phyloP scores from a whole-genome alignment of 345 rosid species.

The Boechera stricta region DNA sequence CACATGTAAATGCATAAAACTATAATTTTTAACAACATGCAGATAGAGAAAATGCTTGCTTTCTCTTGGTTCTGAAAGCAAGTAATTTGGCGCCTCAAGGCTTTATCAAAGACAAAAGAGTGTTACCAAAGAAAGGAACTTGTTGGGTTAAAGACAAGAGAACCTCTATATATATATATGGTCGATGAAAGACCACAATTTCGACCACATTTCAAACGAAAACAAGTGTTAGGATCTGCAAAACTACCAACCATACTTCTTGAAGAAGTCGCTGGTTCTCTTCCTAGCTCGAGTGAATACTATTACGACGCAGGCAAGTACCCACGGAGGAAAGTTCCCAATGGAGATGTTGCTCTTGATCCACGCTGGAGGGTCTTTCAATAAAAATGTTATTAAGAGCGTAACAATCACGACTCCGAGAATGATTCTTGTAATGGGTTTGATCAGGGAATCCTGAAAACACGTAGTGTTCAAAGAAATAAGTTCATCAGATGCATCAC shows the following conservation, averaged over 20 bases:
- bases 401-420: constrained; percentile 61
- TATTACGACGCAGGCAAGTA: constrained; percentile 81
- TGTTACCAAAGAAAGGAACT: constrained; percentile 16
- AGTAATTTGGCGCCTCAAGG: constrained; percentile 26
- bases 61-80: constrained; percentile 41
- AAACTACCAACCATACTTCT: constrained; percentile 53
- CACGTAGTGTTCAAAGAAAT: constrained; percentile 7
- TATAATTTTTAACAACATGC: constrained; percentile 23
- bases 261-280: constrained; percentile 75
- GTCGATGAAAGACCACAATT: constrained; percentile 28
- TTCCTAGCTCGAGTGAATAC: constrained; percentile 94
- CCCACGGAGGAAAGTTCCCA: constrained; percentile 84
- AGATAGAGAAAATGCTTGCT: constrained; percentile 27
- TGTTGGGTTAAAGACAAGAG: constrained; percentile 34
- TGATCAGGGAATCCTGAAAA: constrained; percentile 82
- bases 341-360: constrained; percentile 53
- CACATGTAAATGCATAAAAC: constrained; percentile 25
- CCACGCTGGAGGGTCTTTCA: constrained; percentile 79
- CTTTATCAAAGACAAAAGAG: constrained; percentile 28
- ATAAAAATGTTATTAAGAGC: constrained; percentile 56
- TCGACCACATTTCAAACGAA: constrained; percentile 32
- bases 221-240: constrained; percentile 25
- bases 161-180: constrained; percentile 20
- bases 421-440: constrained; percentile 85
- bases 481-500: constrained; percentile 6